phyloP scores from a whole-genome alignment of 768 basidiomycete genomes.

The Naganishia friedmannii region DNA sequence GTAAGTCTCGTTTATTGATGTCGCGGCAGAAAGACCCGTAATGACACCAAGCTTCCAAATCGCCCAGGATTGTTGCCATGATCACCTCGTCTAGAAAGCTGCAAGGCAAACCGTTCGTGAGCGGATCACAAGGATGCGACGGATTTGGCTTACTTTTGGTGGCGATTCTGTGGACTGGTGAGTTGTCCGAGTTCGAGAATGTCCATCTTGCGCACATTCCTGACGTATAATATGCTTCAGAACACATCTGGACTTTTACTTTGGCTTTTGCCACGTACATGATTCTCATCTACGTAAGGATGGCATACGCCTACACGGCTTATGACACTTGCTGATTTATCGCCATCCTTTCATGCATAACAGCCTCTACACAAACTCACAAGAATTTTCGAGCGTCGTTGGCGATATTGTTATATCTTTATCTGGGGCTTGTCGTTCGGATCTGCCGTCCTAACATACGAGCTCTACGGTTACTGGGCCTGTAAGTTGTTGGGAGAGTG shows the following conservation, averaged over 20 bases:
- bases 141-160: constrained; percentile 45
- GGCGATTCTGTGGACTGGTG: constrained; percentile 45
- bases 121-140: constrained; percentile 40
- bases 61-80: constrained; percentile 42
- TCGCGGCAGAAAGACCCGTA: neutral
- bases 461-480: constrained; percentile 43
- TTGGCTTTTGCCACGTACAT: constrained; percentile 51
- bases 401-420: constrained; percentile 43
- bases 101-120: constrained; percentile 28
- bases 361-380: constrained; percentile 49
- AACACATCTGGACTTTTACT: constrained; percentile 52
- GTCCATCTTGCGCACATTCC: neutral
- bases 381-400: constrained; percentile 43
- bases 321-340: neutral
- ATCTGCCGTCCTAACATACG: constrained; percentile 40
- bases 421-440: constrained; percentile 43
- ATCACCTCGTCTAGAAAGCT: constrained; percentile 38
- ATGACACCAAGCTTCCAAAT: neutral
- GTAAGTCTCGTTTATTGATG: constrained; percentile 32
- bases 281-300: constrained; percentile 50
- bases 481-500: constrained; percentile 31
- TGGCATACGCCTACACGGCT: too few relatives aligned
- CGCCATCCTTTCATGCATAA: neutral
- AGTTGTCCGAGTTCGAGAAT: constrained; percentile 9
- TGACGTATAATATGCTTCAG: constrained; percentile 26